These are phyloP conservation scores for Eleusine indica DNA, from an alignment of 176 grass and related monocot genomes.

Conservation along the genomic window DNA sequence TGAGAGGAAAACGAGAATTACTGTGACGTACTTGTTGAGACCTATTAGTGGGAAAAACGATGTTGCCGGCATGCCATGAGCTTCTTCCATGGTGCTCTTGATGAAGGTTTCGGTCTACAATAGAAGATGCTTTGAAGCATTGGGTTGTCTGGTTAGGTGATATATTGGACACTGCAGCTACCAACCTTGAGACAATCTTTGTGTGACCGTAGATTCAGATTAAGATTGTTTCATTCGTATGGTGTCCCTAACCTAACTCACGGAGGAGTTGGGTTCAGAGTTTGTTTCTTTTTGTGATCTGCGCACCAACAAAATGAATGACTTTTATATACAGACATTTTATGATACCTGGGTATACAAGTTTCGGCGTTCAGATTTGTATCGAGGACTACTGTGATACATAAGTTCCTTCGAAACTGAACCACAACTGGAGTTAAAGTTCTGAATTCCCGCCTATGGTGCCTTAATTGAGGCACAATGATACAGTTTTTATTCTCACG, in stretches of 20 bases:
- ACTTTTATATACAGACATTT: not conserved
- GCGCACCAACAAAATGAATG: constrained; percentile 24
- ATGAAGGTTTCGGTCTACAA: constrained; percentile 39
- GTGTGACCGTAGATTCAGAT: constrained; percentile 71
- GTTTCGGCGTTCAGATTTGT: not conserved
- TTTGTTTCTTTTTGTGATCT: constrained; percentile 48
- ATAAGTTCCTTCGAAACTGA: not conserved
- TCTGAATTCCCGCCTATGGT: not conserved
- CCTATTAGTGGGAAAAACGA: constrained; percentile 37
- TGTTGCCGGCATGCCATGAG: constrained; percentile 25
- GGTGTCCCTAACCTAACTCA: constrained; percentile 64
- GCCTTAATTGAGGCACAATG: not conserved
- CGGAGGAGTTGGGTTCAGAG: constrained; percentile 31
- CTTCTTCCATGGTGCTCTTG: constrained; percentile 60
- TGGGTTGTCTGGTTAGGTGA: constrained; percentile 44
- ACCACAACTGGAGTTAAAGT: not conserved
- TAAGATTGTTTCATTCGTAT: constrained; percentile 74
- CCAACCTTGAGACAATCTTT: constrained; percentile 58
- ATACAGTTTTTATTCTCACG: not conserved
- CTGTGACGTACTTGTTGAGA: constrained; percentile 50
- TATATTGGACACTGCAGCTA: constrained; percentile 46
- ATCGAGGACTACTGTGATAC: not conserved
- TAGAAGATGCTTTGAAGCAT: constrained; percentile 33
- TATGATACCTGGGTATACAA: not conserved
- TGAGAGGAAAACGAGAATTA: constrained; percentile 55